A percentile compares a stretch with the other conserved stretches of the same genome.
These are phyloP conservation scores for Leccinum arenicola DNA, from an alignment of 768 basidiomycete species.

Conservation along the genomic window DNA sequence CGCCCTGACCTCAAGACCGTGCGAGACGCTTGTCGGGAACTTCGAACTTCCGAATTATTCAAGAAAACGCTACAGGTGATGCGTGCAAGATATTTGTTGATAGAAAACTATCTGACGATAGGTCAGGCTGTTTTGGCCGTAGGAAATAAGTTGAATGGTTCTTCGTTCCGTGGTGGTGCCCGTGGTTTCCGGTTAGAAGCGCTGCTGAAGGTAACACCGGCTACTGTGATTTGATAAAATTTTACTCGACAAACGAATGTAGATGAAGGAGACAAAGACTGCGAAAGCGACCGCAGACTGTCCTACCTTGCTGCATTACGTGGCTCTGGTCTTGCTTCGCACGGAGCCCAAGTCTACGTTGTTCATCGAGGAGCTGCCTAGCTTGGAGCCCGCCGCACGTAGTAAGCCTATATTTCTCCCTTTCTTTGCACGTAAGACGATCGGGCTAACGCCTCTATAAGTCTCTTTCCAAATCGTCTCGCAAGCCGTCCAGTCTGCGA, in stretches of 20 bases:
- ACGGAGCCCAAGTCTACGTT: conserved; percentile 61
- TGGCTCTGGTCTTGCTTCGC: conserved; percentile 72
- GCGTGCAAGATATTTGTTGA: neutral
- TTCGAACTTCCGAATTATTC: conserved; percentile 57
- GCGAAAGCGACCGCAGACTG: conserved; percentile 64
- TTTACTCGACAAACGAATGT: neutral
- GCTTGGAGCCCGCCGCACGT: conserved; percentile 79
- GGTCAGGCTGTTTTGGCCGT: conserved; percentile 65
- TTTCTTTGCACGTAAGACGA: neutral
- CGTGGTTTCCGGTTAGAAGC: conserved; percentile 82
- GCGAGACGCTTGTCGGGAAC: conserved; percentile 67
- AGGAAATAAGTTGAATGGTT: conserved; percentile 81
- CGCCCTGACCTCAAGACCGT: conserved; percentile 77
- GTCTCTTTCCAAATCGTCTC: conserved; percentile 71
- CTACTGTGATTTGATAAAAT: neutral
- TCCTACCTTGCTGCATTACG: conserved; percentile 87
- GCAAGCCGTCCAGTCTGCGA: conserved; percentile 57
- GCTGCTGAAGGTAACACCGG: conserved; percentile 64
- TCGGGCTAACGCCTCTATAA: conserved; percentile 25
- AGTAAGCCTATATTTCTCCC: conserved; percentile 36
- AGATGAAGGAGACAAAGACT: conserved; percentile 86
- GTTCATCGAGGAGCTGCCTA: conserved; percentile 80
- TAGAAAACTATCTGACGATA: neutral
- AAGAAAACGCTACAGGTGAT: conserved; percentile 65
- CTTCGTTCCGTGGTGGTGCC: conserved; percentile 81